Percentiles rank a stretch among this genome's conserved stretches.
phyloP scores from a whole-genome alignment of 2,329 filamentous ascomycete genomes.

The Pezicula radicicola region DNA sequence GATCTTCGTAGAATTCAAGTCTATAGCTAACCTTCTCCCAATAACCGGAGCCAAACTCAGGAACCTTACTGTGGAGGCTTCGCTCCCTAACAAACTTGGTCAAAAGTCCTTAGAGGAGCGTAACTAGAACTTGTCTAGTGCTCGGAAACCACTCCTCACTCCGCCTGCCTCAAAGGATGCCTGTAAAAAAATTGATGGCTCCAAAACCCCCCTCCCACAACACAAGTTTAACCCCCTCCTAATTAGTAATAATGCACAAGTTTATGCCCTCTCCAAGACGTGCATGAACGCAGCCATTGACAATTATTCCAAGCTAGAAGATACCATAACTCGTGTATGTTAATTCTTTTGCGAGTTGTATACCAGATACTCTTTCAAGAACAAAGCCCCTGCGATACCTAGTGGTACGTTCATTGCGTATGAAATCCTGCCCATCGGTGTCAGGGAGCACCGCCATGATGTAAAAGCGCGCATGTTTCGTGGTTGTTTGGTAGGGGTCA shows the following conservation, averaged over 20 bases:
- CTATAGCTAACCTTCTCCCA: no score
- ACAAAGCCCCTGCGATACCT: constrained; percentile 7
- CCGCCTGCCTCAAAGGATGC: no score
- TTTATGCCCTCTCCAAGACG: constrained; percentile 9
- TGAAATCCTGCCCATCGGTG: constrained; percentile 10
- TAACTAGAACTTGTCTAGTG: no score
- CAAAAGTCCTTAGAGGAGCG: no score
- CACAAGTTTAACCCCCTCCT: not conserved
- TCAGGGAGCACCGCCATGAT: constrained; percentile 11
- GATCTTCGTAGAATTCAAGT: no score
- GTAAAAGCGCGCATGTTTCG: constrained; percentile 12
- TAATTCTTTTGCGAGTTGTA: constrained; percentile 10
- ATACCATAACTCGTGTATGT: constrained; percentile 8
- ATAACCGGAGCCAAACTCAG: no score
- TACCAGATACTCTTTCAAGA: constrained; percentile 11
- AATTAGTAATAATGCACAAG: constrained; percentile 8
- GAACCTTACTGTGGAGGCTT: no score
- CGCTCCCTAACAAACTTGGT: no score
- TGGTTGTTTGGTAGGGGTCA: constrained; percentile 8
- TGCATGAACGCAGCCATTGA: constrained; percentile 9
- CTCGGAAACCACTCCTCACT: no score
- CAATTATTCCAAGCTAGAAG: constrained; percentile 8
- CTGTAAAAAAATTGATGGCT: not conserved
- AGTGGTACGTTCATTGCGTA: constrained; percentile 9
- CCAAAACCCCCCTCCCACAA: constrained; percentile 6